Percentiles rank a stretch among this genome's conserved stretches.
Evolutionary conservation across 345 rosid genomes (phyloP).

Genomic region (Corchorus olitorius): DNA sequence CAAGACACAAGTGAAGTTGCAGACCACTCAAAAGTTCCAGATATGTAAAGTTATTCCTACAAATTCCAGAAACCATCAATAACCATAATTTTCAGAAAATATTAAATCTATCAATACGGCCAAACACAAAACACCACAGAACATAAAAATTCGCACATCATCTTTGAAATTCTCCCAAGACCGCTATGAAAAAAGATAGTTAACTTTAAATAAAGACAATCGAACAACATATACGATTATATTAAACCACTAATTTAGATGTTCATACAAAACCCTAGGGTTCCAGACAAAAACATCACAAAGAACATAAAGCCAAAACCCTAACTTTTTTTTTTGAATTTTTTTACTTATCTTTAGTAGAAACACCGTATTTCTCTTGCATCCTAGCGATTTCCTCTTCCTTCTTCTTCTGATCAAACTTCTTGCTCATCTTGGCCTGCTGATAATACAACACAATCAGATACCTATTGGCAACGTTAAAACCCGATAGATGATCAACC

Average conservation of each 20-base stretch:
- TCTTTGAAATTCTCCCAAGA: background rate
- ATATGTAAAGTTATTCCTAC: too few relatives aligned
- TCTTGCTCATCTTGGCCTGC: conserved; percentile 85
- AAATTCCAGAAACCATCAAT: too few relatives aligned
- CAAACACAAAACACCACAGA: background rate
- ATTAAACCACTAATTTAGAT: background rate
- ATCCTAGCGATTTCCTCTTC: conserved; percentile 75
- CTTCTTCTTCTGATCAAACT: conserved; percentile 78
- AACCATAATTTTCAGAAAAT: background rate
- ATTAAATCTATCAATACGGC: background rate
- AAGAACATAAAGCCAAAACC: background rate
- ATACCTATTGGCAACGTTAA: conserved; percentile 95
- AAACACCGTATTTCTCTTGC: conserved; percentile 84
- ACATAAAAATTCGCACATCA: background rate
- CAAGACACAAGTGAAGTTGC: too few relatives aligned
- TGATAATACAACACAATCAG: conserved; percentile 89
- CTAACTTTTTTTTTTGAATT: too few relatives aligned
- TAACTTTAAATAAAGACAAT: background rate
- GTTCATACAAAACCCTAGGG: conserved; percentile 11
- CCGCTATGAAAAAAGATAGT: background rate
- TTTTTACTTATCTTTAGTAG: conserved; percentile 67
- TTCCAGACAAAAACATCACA: background rate
- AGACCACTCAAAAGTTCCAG: too few relatives aligned
- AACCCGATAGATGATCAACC: conserved; percentile 96
- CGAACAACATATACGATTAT: background rate